A percentile compares a stretch with the other conserved stretches of the same genome.
Evolutionary conservation across 2,329 filamentous ascomycete genomes (phyloP).

Genomic region (Madurella fahalii): DNA sequence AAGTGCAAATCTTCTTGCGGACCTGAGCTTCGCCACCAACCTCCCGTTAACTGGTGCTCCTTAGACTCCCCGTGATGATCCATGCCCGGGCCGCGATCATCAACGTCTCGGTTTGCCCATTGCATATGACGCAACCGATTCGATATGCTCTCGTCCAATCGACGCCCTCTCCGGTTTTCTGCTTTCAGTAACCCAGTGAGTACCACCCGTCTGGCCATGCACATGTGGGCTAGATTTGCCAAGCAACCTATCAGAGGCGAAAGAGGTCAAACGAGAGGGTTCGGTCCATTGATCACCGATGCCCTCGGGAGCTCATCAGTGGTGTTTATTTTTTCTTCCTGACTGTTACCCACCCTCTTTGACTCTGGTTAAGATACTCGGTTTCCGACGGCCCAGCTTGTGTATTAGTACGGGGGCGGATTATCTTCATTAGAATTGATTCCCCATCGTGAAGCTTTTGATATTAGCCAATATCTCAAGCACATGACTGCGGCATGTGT

Average conservation of each 20-base stretch:
- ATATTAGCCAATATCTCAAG: neutral
- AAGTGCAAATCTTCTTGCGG: neutral
- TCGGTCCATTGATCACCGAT: neutral
- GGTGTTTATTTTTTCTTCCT: too few species aligned
- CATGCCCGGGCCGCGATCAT: neutral
- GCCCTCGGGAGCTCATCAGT: too few species aligned
- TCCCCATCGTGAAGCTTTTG: neutral
- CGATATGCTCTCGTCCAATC: conserved; percentile 6
- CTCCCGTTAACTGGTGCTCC: neutral
- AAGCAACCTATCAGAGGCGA: neutral
- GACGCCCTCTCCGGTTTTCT: conserved; percentile 3
- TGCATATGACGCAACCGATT: conserved; percentile 5
- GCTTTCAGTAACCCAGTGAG: conserved; percentile 15
- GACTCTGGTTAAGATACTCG: too few species aligned
- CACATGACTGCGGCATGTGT: neutral
- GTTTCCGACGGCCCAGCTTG: too few species aligned
- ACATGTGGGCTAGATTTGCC: conserved; percentile 11
- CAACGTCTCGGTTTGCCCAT: neutral
- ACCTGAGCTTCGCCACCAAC: neutral
- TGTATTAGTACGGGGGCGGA: too few species aligned
- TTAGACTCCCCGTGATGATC: neutral
- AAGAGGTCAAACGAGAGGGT: too few species aligned
- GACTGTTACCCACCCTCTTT: neutral
- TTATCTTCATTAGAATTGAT: neutral
- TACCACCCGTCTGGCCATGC: neutral